Base-by-base conservation (phyloP, 345 rosid species). In the Sonneratia alba region DNA sequence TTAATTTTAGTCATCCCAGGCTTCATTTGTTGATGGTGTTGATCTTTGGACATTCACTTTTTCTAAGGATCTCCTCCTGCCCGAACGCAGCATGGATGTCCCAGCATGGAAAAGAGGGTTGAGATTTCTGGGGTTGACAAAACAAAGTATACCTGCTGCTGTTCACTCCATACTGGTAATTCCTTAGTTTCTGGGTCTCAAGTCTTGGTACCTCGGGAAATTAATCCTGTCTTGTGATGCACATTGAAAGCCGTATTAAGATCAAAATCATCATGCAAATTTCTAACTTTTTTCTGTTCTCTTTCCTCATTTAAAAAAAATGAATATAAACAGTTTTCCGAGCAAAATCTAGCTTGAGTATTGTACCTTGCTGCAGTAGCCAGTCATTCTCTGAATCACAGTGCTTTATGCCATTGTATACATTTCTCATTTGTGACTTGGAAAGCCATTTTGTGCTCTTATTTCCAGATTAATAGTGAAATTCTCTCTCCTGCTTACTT, bases 51-150 rank as follows among this genome's bases (percentile, higher is more conserved):
- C 81, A 90, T 88, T 90, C 93, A 90, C 96, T 86, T 90, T 83
- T 83, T 86, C 96, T 92, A 95, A 92, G 99, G 99, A 88, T 82
- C 91, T 90, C 83, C 97, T 87, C 91, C 89, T 95, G 89, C 91
- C 66, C 91, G 96, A 89, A 95, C 99, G 97, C 99, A 92, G 97
- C 91, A 90, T 85, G 86, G 97, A 92, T 74, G 82, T 89, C 81
- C 90, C 99, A 76, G 90, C 88, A 38, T 95, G 97, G 97, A 87
- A 87, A 80, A 85, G 88, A 75, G 96, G 96, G 82, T 91, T 95
- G 73, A 85, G 88, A 74, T 89, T 89, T 62, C 82, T 92, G 79
- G 89, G 87, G 78, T 70, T 90, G 72, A 73, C 82, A 83, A 92
- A 90, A 85, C 87, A 85, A 82, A 86, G 82, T 65, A 69, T 84